phyloP scores from a whole-genome alignment of 2,329 filamentous ascomycete genomes.

The Microsporum ferrugineum region DNA sequence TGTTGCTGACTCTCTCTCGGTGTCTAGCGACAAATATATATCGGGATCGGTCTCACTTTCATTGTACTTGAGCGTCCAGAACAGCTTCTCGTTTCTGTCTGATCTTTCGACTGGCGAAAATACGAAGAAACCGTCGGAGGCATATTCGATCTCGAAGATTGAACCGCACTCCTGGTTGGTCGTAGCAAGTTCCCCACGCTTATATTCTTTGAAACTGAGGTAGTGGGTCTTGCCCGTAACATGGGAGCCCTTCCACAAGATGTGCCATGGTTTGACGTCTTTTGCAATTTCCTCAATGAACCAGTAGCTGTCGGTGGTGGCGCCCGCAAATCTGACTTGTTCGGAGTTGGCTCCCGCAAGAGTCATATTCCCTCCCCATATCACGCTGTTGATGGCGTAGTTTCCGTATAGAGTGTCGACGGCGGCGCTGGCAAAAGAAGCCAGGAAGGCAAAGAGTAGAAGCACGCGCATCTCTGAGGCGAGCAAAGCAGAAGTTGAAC shows the following conservation, averaged over 20 bases:
- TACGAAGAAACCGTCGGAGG: not conserved
- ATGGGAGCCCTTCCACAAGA: not conserved
- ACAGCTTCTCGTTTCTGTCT: not conserved
- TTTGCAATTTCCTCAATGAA: not conserved
- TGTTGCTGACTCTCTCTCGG: not conserved
- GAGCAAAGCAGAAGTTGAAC: conserved; percentile 3
- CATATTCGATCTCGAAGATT: not conserved
- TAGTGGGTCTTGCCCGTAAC: not conserved
- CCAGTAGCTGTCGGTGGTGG: not conserved
- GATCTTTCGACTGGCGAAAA: not conserved
- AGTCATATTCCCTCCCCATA: not conserved
- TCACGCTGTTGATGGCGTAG: not conserved
- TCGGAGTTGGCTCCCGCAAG: not conserved
- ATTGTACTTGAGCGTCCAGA: not conserved
- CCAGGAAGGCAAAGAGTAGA: not conserved
- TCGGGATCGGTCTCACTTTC: not conserved
- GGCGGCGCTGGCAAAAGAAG: not conserved
- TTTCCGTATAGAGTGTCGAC: not conserved
- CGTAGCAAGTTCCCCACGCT: not conserved
- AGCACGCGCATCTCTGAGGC: not conserved
- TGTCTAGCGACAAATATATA: not conserved
- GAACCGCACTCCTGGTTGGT: not conserved
- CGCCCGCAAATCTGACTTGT: not conserved
- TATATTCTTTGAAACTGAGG: not conserved
- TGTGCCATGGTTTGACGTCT: not conserved